Percentiles rank a stretch among this genome's conserved stretches.
phyloP scores from a whole-genome alignment of 2,329 filamentous ascomycete genomes.

The Cladosporium colombiae region DNA sequence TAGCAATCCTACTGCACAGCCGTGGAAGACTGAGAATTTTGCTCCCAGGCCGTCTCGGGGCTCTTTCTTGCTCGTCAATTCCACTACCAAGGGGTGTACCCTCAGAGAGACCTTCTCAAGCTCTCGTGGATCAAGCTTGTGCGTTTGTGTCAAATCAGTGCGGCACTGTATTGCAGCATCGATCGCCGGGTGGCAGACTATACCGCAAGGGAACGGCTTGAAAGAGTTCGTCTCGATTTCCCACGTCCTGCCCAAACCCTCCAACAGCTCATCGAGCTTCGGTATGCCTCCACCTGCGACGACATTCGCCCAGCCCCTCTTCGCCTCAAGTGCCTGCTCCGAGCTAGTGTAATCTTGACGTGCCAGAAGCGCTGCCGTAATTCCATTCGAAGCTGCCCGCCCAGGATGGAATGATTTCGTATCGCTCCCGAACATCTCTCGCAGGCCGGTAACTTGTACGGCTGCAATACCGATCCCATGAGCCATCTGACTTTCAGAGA shows the following conservation, averaged over 20 bases:
- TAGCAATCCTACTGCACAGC: slow-evolving; percentile 52
- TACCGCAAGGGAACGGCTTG: slow-evolving; percentile 60
- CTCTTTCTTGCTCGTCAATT: slow-evolving; percentile 53
- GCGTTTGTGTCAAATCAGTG: neutral
- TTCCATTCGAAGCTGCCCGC: slow-evolving; percentile 54
- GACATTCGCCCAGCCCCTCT: slow-evolving; percentile 56
- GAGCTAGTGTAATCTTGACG: slow-evolving; percentile 53
- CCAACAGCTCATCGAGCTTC: slow-evolving; percentile 43
- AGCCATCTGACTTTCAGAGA: slow-evolving; percentile 44
- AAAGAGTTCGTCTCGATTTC: slow-evolving; percentile 57
- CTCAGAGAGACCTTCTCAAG: slow-evolving; percentile 45
- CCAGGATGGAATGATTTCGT: slow-evolving; percentile 59
- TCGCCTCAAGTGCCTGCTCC: slow-evolving; percentile 51
- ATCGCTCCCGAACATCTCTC: slow-evolving; percentile 58
- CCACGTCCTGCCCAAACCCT: slow-evolving; percentile 45
- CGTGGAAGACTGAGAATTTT: slow-evolving; percentile 60
- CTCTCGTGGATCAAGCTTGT: slow-evolving; percentile 25
- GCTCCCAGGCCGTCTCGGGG: slow-evolving; percentile 54
- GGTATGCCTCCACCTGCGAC: slow-evolving; percentile 45
- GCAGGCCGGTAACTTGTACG: slow-evolving; percentile 55
- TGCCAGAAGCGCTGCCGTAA: slow-evolving; percentile 51
- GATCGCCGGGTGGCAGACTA: slow-evolving; percentile 58
- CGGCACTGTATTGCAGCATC: slow-evolving; percentile 40
- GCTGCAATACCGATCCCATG: slow-evolving; percentile 57
- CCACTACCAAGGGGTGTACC: slow-evolving; percentile 55